Base-by-base conservation (phyloP, 768 basidiomycete species). In the Serendipita sp. region DNA sequence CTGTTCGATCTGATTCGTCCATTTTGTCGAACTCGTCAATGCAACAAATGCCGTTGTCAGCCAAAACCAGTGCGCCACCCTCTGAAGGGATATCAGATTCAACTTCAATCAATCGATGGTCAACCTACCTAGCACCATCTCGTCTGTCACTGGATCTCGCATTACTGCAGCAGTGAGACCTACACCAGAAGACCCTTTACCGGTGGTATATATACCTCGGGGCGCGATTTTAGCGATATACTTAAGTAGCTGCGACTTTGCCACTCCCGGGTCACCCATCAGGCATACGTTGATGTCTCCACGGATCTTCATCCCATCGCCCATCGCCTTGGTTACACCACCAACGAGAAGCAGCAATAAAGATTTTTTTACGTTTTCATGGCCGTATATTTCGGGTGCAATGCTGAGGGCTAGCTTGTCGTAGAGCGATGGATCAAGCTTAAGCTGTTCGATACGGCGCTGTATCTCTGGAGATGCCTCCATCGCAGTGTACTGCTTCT, bases 11-110 rank as follows among this genome's bases (percentile, higher is more conserved):
- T 0, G 91, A 74, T 76, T 99, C 96, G 69, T 98, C 96, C 96
- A 99, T 99, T 74, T 99, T 98, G 78, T 99, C 96, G 72, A 99
- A 99, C 73, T 99, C 96, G 69, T 99, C 96, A 68, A 99, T 99
- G 74, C 95, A 98, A 77, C 94, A 97, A 71, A 99, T 99, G 34
- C 96, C 96, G 69, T 99, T 99, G 74, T 99, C 96, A 10, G 96
- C 95, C 54, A 99, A 83, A 15, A 99, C 96, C 63, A 99, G 83
- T n/a, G 96, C 96, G 34, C 96, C 96, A 3, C 96, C 96, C 91
- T 99, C 96, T 97, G 75, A 30, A 60, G 13, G 16, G 16, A 18
- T 13, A 15, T 46, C 32, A 45, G 44, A 64, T 44, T 24, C 24
- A 32, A 51, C 30, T 56, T 44, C 32, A 24, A 45, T 41, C 45